These are phyloP conservation scores for Fusarium xyrophilum DNA, from an alignment of 2,329 filamentous ascomycete species.

Conservation along the genomic window DNA sequence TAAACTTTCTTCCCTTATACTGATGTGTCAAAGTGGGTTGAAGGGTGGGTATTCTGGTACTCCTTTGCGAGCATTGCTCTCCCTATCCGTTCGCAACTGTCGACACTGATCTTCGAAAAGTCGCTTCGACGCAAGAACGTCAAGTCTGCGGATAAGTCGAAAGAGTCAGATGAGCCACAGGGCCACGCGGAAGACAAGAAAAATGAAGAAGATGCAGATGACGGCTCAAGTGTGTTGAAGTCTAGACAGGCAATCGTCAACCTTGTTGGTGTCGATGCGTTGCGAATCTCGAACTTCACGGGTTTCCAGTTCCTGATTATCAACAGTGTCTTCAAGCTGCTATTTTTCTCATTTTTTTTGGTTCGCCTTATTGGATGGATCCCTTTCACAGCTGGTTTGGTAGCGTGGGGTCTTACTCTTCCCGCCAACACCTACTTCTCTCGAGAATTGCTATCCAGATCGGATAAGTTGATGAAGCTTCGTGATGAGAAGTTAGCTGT, in stretches of 20 bases:
- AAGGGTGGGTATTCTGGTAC: slow-evolving; percentile 72
- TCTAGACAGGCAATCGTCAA: slow-evolving; percentile 77
- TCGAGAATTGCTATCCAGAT: slow-evolving; percentile 67
- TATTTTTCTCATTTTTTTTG: slow-evolving; percentile 71
- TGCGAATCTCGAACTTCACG: slow-evolving; percentile 73
- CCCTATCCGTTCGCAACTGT: slow-evolving; percentile 73
- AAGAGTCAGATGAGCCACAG: slow-evolving; percentile 45
- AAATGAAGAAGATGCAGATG: slow-evolving; percentile 55
- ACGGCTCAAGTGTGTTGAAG: slow-evolving; percentile 45
- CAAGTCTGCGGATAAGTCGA: slow-evolving; percentile 64
- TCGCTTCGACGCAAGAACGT: slow-evolving; percentile 79
- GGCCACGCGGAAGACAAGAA: slow-evolving; percentile 56
- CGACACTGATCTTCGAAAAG: slow-evolving; percentile 77
- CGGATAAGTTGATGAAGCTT: slow-evolving; percentile 76
- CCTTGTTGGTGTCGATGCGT: slow-evolving; percentile 77
- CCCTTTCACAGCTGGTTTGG: slow-evolving; percentile 69
- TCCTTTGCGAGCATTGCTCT: slow-evolving; percentile 68
- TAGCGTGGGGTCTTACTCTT: slow-evolving; percentile 67
- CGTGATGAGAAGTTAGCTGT: slow-evolving; percentile 78
- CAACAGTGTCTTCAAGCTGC: slow-evolving; percentile 66
- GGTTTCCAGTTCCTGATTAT: slow-evolving; percentile 71
- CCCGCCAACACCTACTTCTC: slow-evolving; percentile 74
- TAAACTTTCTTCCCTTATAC: not conserved
- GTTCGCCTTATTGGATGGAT: slow-evolving; percentile 75
- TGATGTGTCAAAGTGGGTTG: slow-evolving; percentile 56